Evolutionary conservation across 805 yeast genomes (phyloP).

Genomic region (Kluyveromyces wickerhamii): DNA sequence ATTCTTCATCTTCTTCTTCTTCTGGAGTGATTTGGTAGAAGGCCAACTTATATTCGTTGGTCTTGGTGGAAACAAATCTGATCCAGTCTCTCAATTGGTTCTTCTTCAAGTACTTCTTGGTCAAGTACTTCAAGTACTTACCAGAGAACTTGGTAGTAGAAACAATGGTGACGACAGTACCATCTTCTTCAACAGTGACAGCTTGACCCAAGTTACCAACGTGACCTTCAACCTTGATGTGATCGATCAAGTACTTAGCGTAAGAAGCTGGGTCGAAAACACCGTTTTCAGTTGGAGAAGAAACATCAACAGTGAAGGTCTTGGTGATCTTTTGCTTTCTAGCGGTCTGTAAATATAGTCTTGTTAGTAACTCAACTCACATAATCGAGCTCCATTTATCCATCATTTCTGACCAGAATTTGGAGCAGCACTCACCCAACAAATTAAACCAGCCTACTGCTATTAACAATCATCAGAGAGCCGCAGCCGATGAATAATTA

Average conservation of each 20-base stretch:
- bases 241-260: conserved; percentile 97
- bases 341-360: conserved; percentile 53
- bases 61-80: conserved; percentile 94
- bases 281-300: conserved; percentile 96
- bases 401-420: too few relatives aligned
- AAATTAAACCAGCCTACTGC: conserved; percentile 28
- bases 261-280: conserved; percentile 96
- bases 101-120: conserved; percentile 99
- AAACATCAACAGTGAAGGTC: conserved; percentile 91
- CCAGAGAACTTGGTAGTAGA: conserved; percentile 96
- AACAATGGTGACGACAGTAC: conserved; percentile 80
- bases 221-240: conserved; percentile 97
- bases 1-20: conserved; percentile 92
- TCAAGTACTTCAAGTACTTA: conserved; percentile 98
- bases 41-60: conserved; percentile 93
- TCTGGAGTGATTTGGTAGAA: conserved; percentile 98
- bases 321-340: conserved; percentile 75
- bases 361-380: conserved; percentile 7
- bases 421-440: neutral
- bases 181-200: conserved; percentile 83
- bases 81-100: conserved; percentile 99
- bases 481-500: conserved; percentile 20
- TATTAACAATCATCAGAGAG: conserved; percentile 30
- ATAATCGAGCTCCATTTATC: conserved; percentile 1
- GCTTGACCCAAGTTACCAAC: conserved; percentile 96